A percentile compares a stretch with the other conserved stretches of the same genome.
phyloP scores from a whole-genome alignment of 73 alveolate genomes.

The Uronychia binucleata region DNA sequence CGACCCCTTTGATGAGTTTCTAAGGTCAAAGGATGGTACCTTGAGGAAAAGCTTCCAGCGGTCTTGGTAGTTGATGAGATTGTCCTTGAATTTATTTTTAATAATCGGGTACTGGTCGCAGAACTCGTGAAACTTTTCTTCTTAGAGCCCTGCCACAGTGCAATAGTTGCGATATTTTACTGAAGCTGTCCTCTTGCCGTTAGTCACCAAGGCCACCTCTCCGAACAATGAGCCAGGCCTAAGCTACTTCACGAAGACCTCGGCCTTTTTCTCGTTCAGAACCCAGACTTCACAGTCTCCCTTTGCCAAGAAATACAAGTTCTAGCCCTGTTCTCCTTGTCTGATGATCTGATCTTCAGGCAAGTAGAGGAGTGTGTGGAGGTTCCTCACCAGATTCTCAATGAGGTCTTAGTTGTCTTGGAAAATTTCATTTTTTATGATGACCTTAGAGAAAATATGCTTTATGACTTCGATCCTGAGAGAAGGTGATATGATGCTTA shows the following conservation, averaged over 20 bases:
- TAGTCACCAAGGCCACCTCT: conserved; percentile 90
- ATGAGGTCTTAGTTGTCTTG: conserved; percentile 20
- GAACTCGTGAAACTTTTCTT: conserved; percentile 75
- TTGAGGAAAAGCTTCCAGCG: conserved; percentile 26
- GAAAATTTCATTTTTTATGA: conserved; percentile 7
- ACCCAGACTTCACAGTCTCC: conserved; percentile 67
- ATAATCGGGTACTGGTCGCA: conserved; percentile 58
- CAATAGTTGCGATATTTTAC: conserved; percentile 82
- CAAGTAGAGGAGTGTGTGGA: conserved; percentile 33
- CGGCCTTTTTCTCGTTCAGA: conserved; percentile 47
- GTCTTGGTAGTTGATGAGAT: conserved; percentile 26
- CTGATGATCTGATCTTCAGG: conserved; percentile 57
- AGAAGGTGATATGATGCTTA: conserved; percentile 49
- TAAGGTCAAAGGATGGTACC: not conserved
- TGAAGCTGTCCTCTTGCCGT: conserved; percentile 91
- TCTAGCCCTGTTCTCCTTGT: conserved; percentile 49
- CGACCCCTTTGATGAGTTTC: not conserved
- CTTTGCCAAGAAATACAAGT: conserved; percentile 44
- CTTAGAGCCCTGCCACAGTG: conserved; percentile 79
- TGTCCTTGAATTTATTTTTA: conserved; percentile 12
- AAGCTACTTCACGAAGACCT: conserved; percentile 70
- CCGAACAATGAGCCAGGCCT: conserved; percentile 93
- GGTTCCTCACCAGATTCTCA: conserved; percentile 23
- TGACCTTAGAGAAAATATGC: conserved; percentile 20
- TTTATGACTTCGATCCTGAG: conserved; percentile 14